A percentile compares a stretch with the other conserved stretches of the same genome.
phyloP scores from a whole-genome alignment of 2,329 filamentous ascomycete species.

The Ascocoryne sarcoides region DNA sequence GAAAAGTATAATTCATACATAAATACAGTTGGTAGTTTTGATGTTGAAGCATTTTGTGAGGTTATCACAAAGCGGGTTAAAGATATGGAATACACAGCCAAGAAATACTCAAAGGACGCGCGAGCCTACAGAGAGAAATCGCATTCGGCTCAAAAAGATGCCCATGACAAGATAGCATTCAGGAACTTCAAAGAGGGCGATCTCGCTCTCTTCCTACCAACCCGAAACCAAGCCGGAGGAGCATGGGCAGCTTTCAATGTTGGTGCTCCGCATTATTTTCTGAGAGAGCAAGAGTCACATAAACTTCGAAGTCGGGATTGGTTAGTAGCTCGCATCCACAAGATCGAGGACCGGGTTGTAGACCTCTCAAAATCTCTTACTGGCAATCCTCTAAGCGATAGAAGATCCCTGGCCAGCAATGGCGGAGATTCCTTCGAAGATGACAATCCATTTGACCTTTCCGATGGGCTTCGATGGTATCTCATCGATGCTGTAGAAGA shows the following conservation, averaged over 20 bases:
- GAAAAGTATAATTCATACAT: conserved; percentile 70
- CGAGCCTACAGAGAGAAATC: conserved; percentile 81
- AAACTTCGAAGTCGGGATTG: conserved; percentile 79
- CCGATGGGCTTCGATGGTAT: conserved; percentile 92
- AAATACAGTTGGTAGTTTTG: conserved; percentile 65
- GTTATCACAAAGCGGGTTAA: conserved; percentile 82
- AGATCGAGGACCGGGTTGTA: conserved; percentile 86
- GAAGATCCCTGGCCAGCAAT: conserved; percentile 40
- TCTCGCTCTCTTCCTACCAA: conserved; percentile 86
- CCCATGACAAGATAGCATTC: conserved; percentile 93
- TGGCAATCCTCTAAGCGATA: conserved; percentile 26
- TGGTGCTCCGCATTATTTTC: conserved; percentile 92
- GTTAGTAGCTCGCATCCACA: conserved; percentile 89
- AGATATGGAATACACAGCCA: conserved; percentile 85
- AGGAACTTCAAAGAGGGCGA: conserved; percentile 95
- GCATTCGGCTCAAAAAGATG: conserved; percentile 70
- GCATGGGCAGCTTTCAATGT: conserved; percentile 99
- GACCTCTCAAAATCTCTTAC: conserved; percentile 73
- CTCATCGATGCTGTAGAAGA: conserved; percentile 90
- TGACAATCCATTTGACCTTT: conserved; percentile 94
- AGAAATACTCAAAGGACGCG: conserved; percentile 87
- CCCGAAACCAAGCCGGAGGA: conserved; percentile 84
- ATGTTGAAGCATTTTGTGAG: conserved; percentile 76
- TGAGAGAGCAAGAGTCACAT: conserved; percentile 86
- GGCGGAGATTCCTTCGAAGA: conserved; percentile 58